Percentiles rank a stretch among this genome's conserved stretches.
Conservation (phyloP, 139 green algal genomes). For the Astrephomene gubernaculifera region DNA sequence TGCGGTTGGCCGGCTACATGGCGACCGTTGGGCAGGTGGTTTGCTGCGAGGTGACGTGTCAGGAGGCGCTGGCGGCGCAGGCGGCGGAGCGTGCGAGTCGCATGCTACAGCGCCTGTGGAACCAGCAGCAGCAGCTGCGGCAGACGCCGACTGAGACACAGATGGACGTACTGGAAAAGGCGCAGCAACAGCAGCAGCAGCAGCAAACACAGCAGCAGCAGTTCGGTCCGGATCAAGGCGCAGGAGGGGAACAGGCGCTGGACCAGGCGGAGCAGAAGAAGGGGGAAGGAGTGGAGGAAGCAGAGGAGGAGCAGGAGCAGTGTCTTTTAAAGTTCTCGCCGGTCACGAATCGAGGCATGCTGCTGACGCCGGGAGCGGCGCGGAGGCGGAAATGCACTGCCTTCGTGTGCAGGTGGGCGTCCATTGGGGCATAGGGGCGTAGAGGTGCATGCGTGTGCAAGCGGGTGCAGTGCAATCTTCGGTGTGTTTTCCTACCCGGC, state of each 20-base stretch:
- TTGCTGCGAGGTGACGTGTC: slow-evolving; percentile 18
- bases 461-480: too few relatives aligned
- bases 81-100: neutral
- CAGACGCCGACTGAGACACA: neutral
- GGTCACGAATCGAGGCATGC: neutral
- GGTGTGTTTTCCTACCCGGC: too few relatives aligned
- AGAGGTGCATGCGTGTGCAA: too few relatives aligned
- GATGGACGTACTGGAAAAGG: neutral
- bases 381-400: neutral
- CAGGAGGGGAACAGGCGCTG: neutral
- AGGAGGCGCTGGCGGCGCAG: slow-evolving; percentile 14
- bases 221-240: neutral
- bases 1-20: neutral
- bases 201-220: neutral
- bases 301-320: neutral
- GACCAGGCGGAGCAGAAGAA: too few relatives aligned
- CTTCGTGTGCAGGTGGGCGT: slow-evolving; percentile 21
- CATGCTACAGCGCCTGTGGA: neutral
- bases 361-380: neutral
- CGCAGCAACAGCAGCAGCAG: neutral
- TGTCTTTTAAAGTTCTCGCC: slow-evolving; percentile 1
- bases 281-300: too few relatives aligned
- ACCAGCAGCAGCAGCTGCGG: neutral
- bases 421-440: too few relatives aligned
- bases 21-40: slow-evolving; percentile 1